phyloP scores from a whole-genome alignment of 805 yeast species.

The Suhomyces tanzawaensis region DNA sequence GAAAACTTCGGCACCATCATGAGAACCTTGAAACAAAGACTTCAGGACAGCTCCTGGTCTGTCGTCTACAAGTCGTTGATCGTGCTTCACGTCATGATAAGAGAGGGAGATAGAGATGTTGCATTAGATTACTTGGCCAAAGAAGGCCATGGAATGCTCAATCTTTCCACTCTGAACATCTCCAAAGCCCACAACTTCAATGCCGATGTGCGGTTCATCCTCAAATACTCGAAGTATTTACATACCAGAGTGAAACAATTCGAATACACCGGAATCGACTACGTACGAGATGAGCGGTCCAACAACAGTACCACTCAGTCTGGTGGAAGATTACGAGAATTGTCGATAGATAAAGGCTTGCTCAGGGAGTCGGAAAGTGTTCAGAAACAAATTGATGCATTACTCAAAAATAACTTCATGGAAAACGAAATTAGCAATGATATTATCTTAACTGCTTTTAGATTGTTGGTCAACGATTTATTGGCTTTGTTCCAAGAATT shows the following conservation, averaged over 20 bases:
- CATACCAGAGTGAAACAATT: slow-evolving; percentile 66
- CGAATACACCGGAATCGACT: slow-evolving; percentile 64
- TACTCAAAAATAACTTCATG: slow-evolving; percentile 69
- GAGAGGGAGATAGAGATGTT: slow-evolving; percentile 85
- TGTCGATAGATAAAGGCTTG: slow-evolving; percentile 74
- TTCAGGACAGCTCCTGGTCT: slow-evolving; percentile 86
- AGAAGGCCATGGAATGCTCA: slow-evolving; percentile 49
- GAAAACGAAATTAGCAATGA: slow-evolving; percentile 85
- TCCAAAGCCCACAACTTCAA: slow-evolving; percentile 36
- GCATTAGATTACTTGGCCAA: slow-evolving; percentile 58
- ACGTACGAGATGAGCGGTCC: slow-evolving; percentile 65
- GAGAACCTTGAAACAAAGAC: slow-evolving; percentile 56
- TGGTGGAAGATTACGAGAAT: slow-evolving; percentile 60
- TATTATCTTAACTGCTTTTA: slow-evolving; percentile 76
- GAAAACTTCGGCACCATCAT: slow-evolving; percentile 69
- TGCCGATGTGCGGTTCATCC: slow-evolving; percentile 54
- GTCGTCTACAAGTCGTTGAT: slow-evolving; percentile 82
- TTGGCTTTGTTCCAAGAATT: slow-evolving; percentile 82
- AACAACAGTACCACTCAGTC: slow-evolving; percentile 44
- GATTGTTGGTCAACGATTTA: slow-evolving; percentile 86
- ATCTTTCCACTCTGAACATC: slow-evolving; percentile 37
- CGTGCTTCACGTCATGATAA: slow-evolving; percentile 84
- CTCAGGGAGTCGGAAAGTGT: slow-evolving; percentile 84
- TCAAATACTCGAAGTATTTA: slow-evolving; percentile 72
- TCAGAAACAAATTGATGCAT: slow-evolving; percentile 72